Conservation (phyloP, 176 grass and related monocot species). For the Aegilops umbellulata region DNA sequence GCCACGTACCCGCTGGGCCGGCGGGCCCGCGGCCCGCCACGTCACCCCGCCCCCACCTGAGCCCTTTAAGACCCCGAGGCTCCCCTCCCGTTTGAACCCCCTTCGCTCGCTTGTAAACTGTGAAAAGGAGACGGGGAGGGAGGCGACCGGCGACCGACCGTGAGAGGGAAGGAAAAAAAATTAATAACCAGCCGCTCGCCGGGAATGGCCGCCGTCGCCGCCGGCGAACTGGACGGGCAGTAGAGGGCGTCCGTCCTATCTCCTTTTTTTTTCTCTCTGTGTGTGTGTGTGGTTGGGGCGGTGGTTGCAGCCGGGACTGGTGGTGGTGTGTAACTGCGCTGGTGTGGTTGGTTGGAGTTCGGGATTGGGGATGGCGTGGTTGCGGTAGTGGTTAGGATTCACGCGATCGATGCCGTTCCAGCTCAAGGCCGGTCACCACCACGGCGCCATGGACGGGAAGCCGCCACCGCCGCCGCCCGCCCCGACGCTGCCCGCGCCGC, state of each 20-base stretch:
- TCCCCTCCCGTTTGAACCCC: neutral
- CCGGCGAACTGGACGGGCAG: slow-evolving; percentile 13
- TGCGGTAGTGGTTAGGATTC: slow-evolving; percentile 34
- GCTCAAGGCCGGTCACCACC: slow-evolving; percentile 47
- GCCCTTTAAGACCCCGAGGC: slow-evolving; percentile 5
- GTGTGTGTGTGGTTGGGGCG: neutral
- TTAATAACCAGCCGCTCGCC: neutral
- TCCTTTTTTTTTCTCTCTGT: neutral
- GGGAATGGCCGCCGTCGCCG: slow-evolving; percentile 13
- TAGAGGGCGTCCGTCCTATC: neutral
- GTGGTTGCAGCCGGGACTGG: slow-evolving; percentile 24
- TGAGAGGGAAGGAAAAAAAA: neutral
- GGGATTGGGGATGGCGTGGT: slow-evolving; percentile 34
- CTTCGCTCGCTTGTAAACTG: slow-evolving; percentile 7
- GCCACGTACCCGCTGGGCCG: slow-evolving; percentile 22
- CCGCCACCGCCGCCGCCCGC: neutral
- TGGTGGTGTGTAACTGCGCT: slow-evolving; percentile 8
- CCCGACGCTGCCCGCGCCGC: neutral
- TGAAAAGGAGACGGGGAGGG: neutral
- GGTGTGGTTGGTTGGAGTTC: slow-evolving; percentile 36
- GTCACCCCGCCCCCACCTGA: neutral
- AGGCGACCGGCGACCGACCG: neutral
- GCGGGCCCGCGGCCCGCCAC: neutral
- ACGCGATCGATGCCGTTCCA: slow-evolving; percentile 66
- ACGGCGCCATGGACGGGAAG: slow-evolving; percentile 61